These are phyloP conservation scores for Suhomyces pyralidae DNA, from an alignment of 805 yeast genomes.

Conservation along the genomic window DNA sequence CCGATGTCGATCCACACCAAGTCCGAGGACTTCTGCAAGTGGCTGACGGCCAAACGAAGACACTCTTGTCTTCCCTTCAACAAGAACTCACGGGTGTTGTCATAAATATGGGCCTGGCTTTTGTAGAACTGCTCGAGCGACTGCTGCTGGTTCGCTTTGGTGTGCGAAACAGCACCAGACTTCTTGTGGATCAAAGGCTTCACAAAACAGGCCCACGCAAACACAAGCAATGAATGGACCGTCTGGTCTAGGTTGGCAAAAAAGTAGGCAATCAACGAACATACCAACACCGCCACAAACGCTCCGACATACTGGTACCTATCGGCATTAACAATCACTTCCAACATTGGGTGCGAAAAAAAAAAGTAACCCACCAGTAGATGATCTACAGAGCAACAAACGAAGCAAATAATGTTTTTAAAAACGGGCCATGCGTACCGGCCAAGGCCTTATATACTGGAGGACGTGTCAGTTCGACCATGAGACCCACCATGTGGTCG, in stretches of 20 bases:
- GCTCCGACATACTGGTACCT: background rate
- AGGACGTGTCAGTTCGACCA: background rate
- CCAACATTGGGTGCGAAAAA: constrained; percentile 1
- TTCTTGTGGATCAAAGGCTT: constrained; percentile 48
- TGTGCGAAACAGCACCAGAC: constrained; percentile 17
- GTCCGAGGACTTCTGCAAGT: constrained; percentile 42
- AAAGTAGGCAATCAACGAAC: background rate
- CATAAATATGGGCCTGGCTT: constrained; percentile 75
- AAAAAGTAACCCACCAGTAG: background rate
- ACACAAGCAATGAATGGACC: constrained; percentile 26
- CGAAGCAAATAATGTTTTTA: background rate
- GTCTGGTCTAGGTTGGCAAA: constrained; percentile 9
- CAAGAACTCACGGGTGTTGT: constrained; percentile 61
- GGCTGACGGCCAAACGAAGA: constrained; percentile 56
- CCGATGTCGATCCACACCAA: constrained; percentile 79
- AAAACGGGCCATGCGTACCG: background rate
- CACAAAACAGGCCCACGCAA: constrained; percentile 53
- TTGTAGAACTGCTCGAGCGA: constrained; percentile 69
- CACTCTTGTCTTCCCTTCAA: constrained; percentile 71
- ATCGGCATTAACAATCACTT: background rate
- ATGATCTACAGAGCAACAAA: background rate
- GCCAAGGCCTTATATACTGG: background rate
- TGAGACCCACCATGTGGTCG: background rate
- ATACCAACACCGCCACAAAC: background rate
- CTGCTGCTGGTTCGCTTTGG: constrained; percentile 46